Evolutionary conservation across 139 green algal species (phyloP).

Genomic region (Desmodesmus armatus): DNA sequence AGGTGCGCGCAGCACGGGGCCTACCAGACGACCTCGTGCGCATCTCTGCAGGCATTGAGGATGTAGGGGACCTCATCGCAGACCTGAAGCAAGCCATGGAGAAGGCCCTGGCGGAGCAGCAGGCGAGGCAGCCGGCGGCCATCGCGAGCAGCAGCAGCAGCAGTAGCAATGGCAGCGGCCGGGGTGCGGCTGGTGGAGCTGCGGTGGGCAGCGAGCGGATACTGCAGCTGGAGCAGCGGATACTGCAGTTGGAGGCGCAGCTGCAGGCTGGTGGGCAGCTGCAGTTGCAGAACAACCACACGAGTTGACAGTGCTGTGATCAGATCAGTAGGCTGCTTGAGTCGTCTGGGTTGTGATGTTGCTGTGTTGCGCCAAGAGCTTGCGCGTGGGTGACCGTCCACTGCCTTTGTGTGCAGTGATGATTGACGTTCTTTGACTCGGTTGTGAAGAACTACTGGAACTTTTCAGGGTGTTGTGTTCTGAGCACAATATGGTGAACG

Average conservation of each 20-base stretch:
- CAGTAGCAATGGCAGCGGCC: conserved; percentile 20
- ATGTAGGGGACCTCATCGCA: conserved; percentile 85
- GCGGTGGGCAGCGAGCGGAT: neutral
- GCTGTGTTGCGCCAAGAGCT: neutral
- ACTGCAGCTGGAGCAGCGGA: conserved; percentile 47
- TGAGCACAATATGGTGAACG: too few relatives aligned
- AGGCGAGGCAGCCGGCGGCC: conserved; percentile 5
- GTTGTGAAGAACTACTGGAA: too few relatives aligned
- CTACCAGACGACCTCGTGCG: conserved; percentile 96
- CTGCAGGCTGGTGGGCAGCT: too few relatives aligned
- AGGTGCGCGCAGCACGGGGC: conserved; percentile 87
- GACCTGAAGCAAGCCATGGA: conserved; percentile 72
- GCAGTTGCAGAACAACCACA: neutral
- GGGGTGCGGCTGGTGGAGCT: neutral
- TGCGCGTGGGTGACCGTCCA: too few relatives aligned
- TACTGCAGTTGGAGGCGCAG: conserved; percentile 52
- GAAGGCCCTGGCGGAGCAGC: conserved; percentile 43
- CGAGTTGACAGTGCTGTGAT: neutral
- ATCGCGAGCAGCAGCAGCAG: conserved; percentile 4
- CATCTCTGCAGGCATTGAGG: conserved; percentile 93
- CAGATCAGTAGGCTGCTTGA: neutral
- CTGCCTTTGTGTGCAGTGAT: too few relatives aligned
- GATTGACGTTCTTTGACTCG: neutral
- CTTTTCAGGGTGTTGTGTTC: too few relatives aligned
- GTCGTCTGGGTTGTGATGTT: neutral